Conservation (phyloP, 495 filamentous ascomycete species). For the Neurospora sp. region DNA sequence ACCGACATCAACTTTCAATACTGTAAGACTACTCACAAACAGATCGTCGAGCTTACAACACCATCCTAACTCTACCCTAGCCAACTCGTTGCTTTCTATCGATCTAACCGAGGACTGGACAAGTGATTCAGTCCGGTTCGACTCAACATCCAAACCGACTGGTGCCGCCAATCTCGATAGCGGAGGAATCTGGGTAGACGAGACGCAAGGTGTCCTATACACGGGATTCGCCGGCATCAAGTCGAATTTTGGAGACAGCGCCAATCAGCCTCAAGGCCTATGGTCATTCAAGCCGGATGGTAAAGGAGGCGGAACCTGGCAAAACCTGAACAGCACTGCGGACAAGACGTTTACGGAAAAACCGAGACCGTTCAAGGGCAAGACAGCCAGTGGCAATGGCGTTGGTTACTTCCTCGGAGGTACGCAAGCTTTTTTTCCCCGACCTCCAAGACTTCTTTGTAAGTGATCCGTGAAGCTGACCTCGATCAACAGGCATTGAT, state of each 20-base stretch:
- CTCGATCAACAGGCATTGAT: background rate
- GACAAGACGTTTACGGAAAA: conserved; percentile 7
- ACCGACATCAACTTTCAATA: conserved; percentile 7
- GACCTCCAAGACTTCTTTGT: background rate
- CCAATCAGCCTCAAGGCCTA: conserved; percentile 5
- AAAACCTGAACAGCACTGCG: conserved; percentile 12
- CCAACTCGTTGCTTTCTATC: conserved; percentile 13
- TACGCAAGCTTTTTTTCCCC: background rate
- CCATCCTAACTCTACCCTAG: background rate
- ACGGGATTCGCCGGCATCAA: conserved; percentile 13
- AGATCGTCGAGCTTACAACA: background rate
- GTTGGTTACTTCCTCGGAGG: conserved; percentile 14
- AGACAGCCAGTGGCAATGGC: conserved; percentile 9
- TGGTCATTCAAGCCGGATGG: conserved; percentile 15
- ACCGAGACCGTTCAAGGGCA: conserved; percentile 10
- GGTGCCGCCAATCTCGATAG: conserved; percentile 7
- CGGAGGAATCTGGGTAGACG: conserved; percentile 16
- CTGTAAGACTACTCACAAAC: conserved; percentile 3
- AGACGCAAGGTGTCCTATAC: conserved; percentile 8
- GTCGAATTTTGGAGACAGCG: conserved; percentile 6
- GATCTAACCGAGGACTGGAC: conserved; percentile 12
- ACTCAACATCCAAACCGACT: conserved; percentile 9
- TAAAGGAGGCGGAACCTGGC: conserved; percentile 8
- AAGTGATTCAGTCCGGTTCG: conserved; percentile 4
- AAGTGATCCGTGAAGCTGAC: background rate